Base-by-base conservation (phyloP, 169 alveolate species). In the Eimeria maxima region DNA sequence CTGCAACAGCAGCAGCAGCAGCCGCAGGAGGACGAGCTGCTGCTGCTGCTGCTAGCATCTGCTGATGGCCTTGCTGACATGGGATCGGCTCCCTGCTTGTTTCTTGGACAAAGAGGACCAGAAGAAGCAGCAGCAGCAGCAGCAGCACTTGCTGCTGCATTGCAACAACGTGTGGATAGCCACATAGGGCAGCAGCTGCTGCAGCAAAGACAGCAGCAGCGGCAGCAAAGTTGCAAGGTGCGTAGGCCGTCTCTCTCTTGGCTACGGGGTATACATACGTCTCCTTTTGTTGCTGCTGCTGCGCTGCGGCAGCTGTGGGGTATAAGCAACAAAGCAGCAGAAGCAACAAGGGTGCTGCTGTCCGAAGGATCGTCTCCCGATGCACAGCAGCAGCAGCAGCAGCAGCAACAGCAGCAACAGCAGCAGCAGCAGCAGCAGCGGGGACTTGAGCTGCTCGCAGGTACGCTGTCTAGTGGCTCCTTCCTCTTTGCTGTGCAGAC, bases 341-440 rank as follows among this genome's bases (percentile, higher is more conserved):
- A 38, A 20, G 67, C 90, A 0, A 73, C 53, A 4, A 27, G 20
- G 67, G 53, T 50, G 90, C 90, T 81, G 73, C 90, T 47, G 73
- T 50, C 73, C 22, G 89, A 38, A 44, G n/a, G 42, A 18, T 47
- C 53, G 29, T 53, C 60, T 53, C 60, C 13, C n/a, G n/a, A n/a
- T n/a, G 60, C 60, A 50, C 24, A 73, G 84, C 74, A 65, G 74
- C 74, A 65, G 74, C 74, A 65, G 60, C 74, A 22, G 74, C 74
- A 16, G 45, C 80, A 69, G 44, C 80, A 69, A 45, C 80, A 69
- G 44, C 80, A 69, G 44, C 87, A 76, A 45, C 87, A 76, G 87
- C 87, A 33, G 87, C 87, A 33, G 87, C 90, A 47, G 90, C 90
- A 47, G 90, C 90, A 81, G 47, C 90, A 81, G 90, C 67, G n/a